A percentile compares a stretch with the other conserved stretches of the same genome.
Conservation (phyloP, 192 early-diverging fungal species). For the Podila clonocystis region DNA sequence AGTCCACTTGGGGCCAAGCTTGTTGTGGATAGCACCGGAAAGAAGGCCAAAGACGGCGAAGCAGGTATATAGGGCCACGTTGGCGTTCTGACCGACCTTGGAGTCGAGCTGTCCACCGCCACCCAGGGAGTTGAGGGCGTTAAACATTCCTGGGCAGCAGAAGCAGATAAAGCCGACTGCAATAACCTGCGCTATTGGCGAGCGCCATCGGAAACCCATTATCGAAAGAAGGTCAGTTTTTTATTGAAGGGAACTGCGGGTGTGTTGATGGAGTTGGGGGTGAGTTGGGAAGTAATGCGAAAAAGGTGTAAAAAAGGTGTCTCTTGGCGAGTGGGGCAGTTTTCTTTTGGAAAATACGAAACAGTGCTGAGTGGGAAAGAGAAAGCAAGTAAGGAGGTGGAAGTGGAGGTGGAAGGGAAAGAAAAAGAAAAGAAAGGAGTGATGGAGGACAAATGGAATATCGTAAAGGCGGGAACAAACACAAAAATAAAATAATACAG, state of each 20-base stretch:
- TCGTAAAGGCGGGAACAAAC: background rate
- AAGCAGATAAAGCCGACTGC: conserved; percentile 75
- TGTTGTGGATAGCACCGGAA: conserved; percentile 77
- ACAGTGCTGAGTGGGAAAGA: background rate
- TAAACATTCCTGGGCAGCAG: conserved; percentile 79
- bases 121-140: conserved; percentile 64
- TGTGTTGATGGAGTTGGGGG: background rate
- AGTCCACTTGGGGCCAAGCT: conserved; percentile 71
- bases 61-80: conserved; percentile 75
- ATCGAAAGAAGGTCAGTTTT: background rate
- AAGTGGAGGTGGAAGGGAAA: background rate
- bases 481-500: too few relatives aligned
- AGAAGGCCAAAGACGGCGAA: conserved; percentile 78
- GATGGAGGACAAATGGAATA: background rate
- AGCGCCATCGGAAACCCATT: conserved; percentile 46
- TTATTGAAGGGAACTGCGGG: background rate
- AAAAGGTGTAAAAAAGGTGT: too few relatives aligned
- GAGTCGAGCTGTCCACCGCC: conserved; percentile 68
- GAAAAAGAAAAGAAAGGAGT: background rate
- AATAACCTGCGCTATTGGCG: conserved; percentile 71
- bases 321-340: too few relatives aligned
- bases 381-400: background rate
- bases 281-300: background rate
- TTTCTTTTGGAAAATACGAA: too few relatives aligned
- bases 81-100: conserved; percentile 68